Conservation (phyloP, 129 eudicot genomes). For the Centella asiatica region DNA sequence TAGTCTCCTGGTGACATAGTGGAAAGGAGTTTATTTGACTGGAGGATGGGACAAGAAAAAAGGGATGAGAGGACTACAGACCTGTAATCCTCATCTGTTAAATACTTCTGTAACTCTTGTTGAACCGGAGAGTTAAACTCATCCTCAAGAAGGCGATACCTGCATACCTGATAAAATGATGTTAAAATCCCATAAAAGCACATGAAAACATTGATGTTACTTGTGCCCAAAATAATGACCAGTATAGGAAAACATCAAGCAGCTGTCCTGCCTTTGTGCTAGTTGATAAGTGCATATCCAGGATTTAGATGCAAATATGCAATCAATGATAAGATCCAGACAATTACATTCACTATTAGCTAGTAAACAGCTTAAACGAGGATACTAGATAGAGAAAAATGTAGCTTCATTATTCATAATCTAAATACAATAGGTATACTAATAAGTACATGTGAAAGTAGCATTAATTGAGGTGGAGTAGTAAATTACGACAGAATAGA, state of each 20-base stretch:
- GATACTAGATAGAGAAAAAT: too few relatives aligned
- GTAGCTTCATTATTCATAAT: too few relatives aligned
- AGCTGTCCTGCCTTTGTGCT: background rate
- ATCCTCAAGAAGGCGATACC: constrained; percentile 73
- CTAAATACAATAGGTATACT: too few relatives aligned
- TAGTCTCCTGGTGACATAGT: too few relatives aligned
- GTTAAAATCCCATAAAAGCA: background rate
- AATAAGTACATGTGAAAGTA: too few relatives aligned
- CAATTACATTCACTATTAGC: too few relatives aligned
- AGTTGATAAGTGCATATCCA: background rate
- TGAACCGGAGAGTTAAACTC: constrained; percentile 72
- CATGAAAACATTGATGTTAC: background rate
- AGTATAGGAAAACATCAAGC: background rate
- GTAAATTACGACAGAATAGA: too few relatives aligned
- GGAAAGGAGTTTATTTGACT: too few relatives aligned
- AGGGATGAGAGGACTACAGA: constrained; percentile 9
- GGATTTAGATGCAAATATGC: too few relatives aligned
- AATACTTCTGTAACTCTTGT: constrained; percentile 76
- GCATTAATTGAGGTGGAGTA: too few relatives aligned
- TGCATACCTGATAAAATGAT: constrained; percentile 55
- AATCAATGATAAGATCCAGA: too few relatives aligned
- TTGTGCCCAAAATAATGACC: background rate
- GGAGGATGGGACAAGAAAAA: background rate
- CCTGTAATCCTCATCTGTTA: constrained; percentile 91
- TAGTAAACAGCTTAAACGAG: too few relatives aligned